Evolutionary conservation across 495 filamentous ascomycete genomes (phyloP).

Genomic region (Aspergillus bridgeri): DNA sequence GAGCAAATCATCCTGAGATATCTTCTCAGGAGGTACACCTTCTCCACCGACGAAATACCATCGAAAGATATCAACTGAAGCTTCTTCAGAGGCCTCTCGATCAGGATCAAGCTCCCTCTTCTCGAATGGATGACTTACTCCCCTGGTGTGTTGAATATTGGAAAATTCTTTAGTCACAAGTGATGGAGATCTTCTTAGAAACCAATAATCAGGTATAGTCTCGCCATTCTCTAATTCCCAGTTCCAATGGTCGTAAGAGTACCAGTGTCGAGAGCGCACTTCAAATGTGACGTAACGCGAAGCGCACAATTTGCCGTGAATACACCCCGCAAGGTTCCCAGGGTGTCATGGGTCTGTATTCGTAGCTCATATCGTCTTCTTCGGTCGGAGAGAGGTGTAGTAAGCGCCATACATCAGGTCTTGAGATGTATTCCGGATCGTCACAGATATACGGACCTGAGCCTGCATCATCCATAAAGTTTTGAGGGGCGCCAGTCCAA

Average conservation of each 20-base stretch:
- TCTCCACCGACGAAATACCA: constrained; percentile 16
- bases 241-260: constrained; percentile 10
- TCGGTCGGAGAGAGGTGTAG: constrained; percentile 13
- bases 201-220: constrained; percentile 8
- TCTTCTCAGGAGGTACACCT: constrained; percentile 10
- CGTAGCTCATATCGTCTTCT: constrained; percentile 8
- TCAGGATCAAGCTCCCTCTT: constrained; percentile 10
- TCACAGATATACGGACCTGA: constrained; percentile 13
- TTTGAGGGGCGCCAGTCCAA: constrained; percentile 18
- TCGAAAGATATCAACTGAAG: constrained; percentile 13
- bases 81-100: constrained; percentile 11
- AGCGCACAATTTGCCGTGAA: constrained; percentile 8
- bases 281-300: constrained; percentile 7
- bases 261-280: constrained; percentile 13
- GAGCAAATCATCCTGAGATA: constrained; percentile 17
- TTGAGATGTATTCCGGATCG: constrained; percentile 5
- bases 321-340: constrained; percentile 11
- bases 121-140: background rate
- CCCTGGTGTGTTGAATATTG: background rate
- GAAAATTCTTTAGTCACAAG: background rate
- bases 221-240: constrained; percentile 10
- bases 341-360: constrained; percentile 5
- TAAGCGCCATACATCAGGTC: constrained; percentile 17
- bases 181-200: background rate
- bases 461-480: constrained; percentile 20